Evolutionary conservation across 179 eudicot species (phyloP).

Genomic region (Heliamphora pulchella): DNA sequence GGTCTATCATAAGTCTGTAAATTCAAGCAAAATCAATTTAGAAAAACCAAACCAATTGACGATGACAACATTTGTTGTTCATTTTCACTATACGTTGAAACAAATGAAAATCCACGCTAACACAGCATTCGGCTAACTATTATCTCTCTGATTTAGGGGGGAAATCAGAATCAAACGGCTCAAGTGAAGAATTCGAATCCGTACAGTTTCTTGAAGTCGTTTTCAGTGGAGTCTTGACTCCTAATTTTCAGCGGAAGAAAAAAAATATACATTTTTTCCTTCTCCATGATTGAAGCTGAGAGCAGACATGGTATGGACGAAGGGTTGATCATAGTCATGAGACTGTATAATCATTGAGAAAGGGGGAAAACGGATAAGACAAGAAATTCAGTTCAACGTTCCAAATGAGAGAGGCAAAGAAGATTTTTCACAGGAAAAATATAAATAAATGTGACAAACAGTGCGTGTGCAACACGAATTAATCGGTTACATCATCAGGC

Average conservation of each 20-base stretch:
- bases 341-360: background rate
- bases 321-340: background rate
- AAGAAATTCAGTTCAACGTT: background rate
- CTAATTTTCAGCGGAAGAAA: background rate
- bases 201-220: background rate
- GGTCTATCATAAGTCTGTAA: constrained; percentile 77
- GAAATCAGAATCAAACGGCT: constrained; percentile 5
- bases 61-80: background rate
- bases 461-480: background rate
- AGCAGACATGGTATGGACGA: background rate
- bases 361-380: background rate
- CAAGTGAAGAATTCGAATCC: background rate
- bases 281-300: background rate
- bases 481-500: no score
- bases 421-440: background rate
- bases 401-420: background rate
- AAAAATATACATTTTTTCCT: background rate
- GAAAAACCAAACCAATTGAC: background rate
- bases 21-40: background rate
- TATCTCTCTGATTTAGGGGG: no score
- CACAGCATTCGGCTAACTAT: background rate
- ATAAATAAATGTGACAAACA: background rate
- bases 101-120: background rate
- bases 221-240: background rate
- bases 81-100: background rate